Evolutionary conservation across 2,329 filamentous ascomycete genomes (phyloP).

Genomic region (Cladosporium sp.): DNA sequence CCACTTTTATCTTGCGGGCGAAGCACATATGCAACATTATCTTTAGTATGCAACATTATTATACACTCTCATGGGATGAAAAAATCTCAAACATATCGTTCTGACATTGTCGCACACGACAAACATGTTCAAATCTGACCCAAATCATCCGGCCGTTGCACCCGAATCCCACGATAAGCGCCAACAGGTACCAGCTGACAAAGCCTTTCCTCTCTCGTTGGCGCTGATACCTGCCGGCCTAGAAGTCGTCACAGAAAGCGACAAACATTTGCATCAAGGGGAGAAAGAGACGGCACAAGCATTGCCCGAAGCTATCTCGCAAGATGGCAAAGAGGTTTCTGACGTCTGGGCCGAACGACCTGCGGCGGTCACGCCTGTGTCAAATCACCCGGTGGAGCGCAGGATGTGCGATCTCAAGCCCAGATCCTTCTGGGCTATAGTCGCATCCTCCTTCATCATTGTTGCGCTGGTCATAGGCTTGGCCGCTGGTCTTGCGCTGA

Average conservation of each 20-base stretch:
- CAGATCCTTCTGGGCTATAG: not conserved
- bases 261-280: not conserved
- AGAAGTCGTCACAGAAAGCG: not conserved
- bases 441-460: not conserved
- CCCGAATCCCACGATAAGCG: not conserved
- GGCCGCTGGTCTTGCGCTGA: not conserved
- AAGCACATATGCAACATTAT: not conserved
- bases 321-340: not conserved
- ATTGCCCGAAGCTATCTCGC: not conserved
- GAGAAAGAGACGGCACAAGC: slow-evolving; percentile 1
- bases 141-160: not conserved
- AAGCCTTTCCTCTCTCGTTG: not conserved
- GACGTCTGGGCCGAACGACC: not conserved
- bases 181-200: not conserved
- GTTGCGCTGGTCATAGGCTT: not conserved
- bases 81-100: too few species aligned
- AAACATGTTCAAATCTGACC: not conserved
- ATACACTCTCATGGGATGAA: not conserved
- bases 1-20: not conserved
- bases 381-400: not conserved
- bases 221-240: not conserved
- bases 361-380: not conserved
- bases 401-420: not conserved
- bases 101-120: too few species aligned
- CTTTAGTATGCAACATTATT: too few species aligned